A percentile compares a stretch with the other conserved stretches of the same genome.
Evolutionary conservation across 2,329 filamentous ascomycete genomes (phyloP).

Genomic region (Trichophyton verrucosum): DNA sequence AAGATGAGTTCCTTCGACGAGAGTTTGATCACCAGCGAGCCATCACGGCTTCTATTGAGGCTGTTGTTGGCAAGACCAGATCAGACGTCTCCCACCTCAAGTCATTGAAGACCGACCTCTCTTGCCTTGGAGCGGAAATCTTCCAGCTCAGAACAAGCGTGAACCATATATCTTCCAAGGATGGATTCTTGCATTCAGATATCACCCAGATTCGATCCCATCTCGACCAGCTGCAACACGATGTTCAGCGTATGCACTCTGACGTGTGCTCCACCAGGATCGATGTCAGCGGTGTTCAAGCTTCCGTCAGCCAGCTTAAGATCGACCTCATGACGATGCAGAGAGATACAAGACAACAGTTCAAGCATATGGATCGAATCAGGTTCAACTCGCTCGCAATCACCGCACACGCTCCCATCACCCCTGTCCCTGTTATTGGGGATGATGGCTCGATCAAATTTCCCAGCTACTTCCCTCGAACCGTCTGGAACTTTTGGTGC

Average conservation of each 20-base stretch:
- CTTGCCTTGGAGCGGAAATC: conserved; percentile 17
- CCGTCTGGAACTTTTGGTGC: conserved; percentile 33
- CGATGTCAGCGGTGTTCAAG: conserved; percentile 28
- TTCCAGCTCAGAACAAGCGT: conserved; percentile 25
- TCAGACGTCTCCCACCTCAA: conserved; percentile 24
- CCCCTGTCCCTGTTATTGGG: conserved; percentile 24
- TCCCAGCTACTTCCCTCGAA: conserved; percentile 28
- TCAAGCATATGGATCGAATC: conserved; percentile 24
- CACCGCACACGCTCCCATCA: conserved; percentile 28
- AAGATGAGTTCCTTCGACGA: conserved; percentile 29
- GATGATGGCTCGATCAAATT: conserved; percentile 26
- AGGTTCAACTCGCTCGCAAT: conserved; percentile 31
- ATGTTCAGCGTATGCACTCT: conserved; percentile 24
- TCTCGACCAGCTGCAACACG: conserved; percentile 26
- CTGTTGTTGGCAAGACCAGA: conserved; percentile 19
- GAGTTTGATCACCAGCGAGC: conserved; percentile 24
- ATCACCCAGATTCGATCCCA: conserved; percentile 28
- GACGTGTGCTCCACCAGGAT: conserved; percentile 25
- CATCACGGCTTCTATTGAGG: conserved; percentile 26
- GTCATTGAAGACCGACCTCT: background rate
- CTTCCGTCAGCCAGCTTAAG: conserved; percentile 25
- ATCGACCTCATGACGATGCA: conserved; percentile 27
- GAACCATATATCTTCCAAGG: conserved; percentile 23
- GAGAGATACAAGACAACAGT: conserved; percentile 23
- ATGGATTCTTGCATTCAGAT: conserved; percentile 24